These are phyloP conservation scores for Pinus albicaulis DNA, from an alignment of 75 land plant species.

Conservation along the genomic window DNA sequence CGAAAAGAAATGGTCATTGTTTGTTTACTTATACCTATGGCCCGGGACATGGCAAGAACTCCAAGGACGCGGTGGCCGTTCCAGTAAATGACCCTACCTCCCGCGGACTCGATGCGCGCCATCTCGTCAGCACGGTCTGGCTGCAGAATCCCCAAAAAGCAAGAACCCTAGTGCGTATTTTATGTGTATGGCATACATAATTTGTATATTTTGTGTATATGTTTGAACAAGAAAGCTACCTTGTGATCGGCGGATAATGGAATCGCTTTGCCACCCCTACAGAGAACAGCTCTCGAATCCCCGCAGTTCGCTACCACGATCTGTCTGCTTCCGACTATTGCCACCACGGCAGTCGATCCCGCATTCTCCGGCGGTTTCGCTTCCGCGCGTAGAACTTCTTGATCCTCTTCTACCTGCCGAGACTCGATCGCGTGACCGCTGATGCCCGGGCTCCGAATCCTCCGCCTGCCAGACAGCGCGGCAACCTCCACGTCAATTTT, in stretches of 20 bases:
- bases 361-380: conserved; percentile 34
- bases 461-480: conserved; percentile 23
- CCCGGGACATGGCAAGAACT: conserved; percentile 72
- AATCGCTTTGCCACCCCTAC: conserved; percentile 57
- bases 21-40: conserved; percentile 29
- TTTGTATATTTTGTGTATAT: neutral
- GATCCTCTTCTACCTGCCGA: conserved; percentile 2
- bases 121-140: conserved; percentile 73
- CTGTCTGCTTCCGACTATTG: conserved; percentile 41
- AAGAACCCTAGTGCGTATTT: neutral
- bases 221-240: conserved; percentile 51
- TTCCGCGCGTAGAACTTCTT: neutral
- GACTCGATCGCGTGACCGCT: conserved; percentile 41
- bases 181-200: neutral
- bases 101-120: conserved; percentile 62
- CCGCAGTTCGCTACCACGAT: conserved; percentile 88
- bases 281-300: conserved; percentile 88
- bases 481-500: conserved; percentile 69
- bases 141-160: conserved; percentile 17
- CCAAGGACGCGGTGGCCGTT: conserved; percentile 64
- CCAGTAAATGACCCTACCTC: conserved; percentile 78
- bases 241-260: conserved; percentile 84
- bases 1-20: neutral
- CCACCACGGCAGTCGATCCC: conserved; percentile 87
- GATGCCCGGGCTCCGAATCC: conserved; percentile 10